phyloP scores from a whole-genome alignment of 495 filamentous ascomycete genomes.

The Lophiostoma macrostomum region DNA sequence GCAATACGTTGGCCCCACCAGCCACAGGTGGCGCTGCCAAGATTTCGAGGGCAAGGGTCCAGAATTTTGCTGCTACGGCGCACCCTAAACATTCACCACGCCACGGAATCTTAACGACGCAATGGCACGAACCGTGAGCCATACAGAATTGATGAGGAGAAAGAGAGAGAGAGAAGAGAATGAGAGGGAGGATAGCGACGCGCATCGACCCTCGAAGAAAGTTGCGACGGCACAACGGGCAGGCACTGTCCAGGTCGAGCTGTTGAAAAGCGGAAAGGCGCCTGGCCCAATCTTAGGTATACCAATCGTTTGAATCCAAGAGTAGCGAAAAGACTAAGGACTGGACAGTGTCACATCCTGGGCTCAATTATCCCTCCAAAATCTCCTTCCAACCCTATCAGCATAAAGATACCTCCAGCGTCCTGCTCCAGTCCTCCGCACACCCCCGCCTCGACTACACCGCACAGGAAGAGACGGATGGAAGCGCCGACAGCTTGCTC shows the following conservation, averaged over 20 bases:
- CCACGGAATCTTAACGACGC: too few relatives aligned
- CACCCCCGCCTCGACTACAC: conserved; percentile 79
- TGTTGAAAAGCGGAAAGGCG: conserved; percentile 11
- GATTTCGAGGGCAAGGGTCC: conserved; percentile 5
- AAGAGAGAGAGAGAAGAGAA: conserved; percentile 68
- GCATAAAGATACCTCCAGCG: conserved; percentile 50
- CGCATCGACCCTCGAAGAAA: conserved; percentile 65
- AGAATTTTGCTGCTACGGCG: too few relatives aligned
- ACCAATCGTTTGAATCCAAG: neutral
- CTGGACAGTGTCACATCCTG: conserved; percentile 62
- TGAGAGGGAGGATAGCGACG: conserved; percentile 46
- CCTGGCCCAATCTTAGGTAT: conserved; percentile 33
- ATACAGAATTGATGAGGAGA: conserved; percentile 55
- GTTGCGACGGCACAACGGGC: conserved; percentile 51
- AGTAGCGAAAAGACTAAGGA: neutral
- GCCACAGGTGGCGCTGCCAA: conserved; percentile 10
- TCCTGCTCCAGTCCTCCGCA: conserved; percentile 74
- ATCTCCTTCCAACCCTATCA: conserved; percentile 62
- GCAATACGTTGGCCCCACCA: neutral
- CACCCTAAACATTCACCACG: neutral
- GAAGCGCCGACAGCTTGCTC: conserved; percentile 59
- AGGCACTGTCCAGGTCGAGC: conserved; percentile 51
- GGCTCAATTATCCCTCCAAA: conserved; percentile 55
- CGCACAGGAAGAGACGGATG: conserved; percentile 67
- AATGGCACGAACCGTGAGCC: neutral